Base-by-base conservation (phyloP, 1,284 basidiomycete genomes). In the Papiliotrema flavescens region DNA sequence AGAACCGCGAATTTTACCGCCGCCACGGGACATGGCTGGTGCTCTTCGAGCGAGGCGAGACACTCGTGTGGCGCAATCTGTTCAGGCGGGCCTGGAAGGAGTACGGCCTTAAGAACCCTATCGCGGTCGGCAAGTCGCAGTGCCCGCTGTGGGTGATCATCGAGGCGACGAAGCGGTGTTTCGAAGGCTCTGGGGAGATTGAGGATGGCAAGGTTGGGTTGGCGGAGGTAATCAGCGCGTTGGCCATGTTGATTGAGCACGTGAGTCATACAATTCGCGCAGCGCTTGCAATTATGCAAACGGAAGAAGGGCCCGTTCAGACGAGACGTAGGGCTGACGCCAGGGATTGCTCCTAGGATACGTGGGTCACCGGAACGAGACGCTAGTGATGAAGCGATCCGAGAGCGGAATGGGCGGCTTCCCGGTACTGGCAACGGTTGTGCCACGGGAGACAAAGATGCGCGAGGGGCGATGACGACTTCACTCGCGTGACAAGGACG, bases 51-150 rank as follows among this genome's bases (percentile, higher is more conserved):
- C 67, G 78, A 28, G 77, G 76, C 19, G 77, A 78, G 62, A 73
- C 76, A 8, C 59, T 79, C 19, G 73, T 79, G 7, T 76, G 76
- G 74, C 60, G 78, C 22, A 77, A 75, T 51, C 59, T 79, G 19
- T 71, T 79, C 52, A 65, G 77, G 5, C 55, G 62, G 47, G 66
- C 71, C 75, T 77, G 74, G 20, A 60, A 55, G 32, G 49, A 57
- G 22, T 70, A 71, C 52, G 70, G 75, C 51, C 34, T 41, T 2
- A 35, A 53, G 1, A 49, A 66, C 34, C 60, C 66, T 0, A 37
- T 34, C n/a, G 65, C 67, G 2, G 24, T 13, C 6, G 48, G 57
- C 1, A 54, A 48, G n/a, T 64, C 58, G 37, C 56, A 69, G 39
- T 69, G 70, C 56, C 73, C 74, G 3, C 74, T 74, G 0, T 64